Percentiles rank a stretch among this genome's conserved stretches.
phyloP scores from a whole-genome alignment of 1,284 basidiomycete genomes.

The Apiotrichum sp. region DNA sequence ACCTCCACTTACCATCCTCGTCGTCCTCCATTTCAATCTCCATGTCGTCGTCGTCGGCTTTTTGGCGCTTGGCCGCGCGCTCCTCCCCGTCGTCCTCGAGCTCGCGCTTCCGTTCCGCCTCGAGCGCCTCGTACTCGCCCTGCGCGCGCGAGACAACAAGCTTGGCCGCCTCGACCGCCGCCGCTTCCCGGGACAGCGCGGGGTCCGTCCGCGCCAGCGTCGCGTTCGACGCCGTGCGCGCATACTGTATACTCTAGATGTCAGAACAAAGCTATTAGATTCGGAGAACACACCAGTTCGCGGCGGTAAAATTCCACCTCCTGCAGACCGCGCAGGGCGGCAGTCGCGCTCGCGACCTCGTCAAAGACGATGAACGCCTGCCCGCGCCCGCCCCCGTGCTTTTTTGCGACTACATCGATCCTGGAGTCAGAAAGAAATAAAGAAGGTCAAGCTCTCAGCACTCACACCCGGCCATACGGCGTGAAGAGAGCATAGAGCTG shows the following conservation, averaged over 20 bases:
- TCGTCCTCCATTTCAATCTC: conserved; percentile 47
- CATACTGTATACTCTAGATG: conserved; percentile 61
- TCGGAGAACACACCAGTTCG: conserved; percentile 26
- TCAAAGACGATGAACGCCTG: conserved; percentile 96
- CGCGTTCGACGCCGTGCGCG: conserved; percentile 76
- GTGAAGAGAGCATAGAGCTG: conserved; percentile 88
- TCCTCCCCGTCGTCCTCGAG: conserved; percentile 57
- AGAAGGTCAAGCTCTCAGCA: neutral
- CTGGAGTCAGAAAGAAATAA: conserved; percentile 13
- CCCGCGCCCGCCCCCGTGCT: conserved; percentile 74
- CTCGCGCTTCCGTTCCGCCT: conserved; percentile 57
- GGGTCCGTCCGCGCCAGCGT: conserved; percentile 56
- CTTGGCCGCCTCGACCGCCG: conserved; percentile 41
- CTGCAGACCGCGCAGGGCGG: conserved; percentile 81
- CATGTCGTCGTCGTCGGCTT: conserved; percentile 41
- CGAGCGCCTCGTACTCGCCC: conserved; percentile 51
- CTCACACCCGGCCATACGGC: conserved; percentile 75
- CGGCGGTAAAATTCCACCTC: conserved; percentile 77
- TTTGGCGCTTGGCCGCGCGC: conserved; percentile 31
- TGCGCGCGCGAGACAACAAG: conserved; percentile 47
- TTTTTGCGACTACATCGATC: conserved; percentile 90
- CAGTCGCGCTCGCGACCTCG: conserved; percentile 78
- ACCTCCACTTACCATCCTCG: conserved; percentile 29
- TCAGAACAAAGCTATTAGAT: neutral
- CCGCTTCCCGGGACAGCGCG: conserved; percentile 57